Base-by-base conservation (phyloP, 2,329 filamentous ascomycete species). In the Arthrocladium fulminans region DNA sequence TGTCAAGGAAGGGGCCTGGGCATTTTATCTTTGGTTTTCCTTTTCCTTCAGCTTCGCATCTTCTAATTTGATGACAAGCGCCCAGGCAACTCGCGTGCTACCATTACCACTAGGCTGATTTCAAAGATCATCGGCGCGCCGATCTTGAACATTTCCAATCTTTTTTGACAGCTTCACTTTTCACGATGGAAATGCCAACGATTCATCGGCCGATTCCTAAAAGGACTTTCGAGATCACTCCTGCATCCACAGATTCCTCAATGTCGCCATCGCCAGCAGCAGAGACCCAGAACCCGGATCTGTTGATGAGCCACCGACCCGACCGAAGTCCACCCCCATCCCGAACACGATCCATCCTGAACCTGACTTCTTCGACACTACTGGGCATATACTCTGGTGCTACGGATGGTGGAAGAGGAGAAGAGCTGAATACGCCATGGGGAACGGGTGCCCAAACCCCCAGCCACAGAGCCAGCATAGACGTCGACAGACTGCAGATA, bases 321-420 rank as follows among this genome's bases (percentile, higher is more conserved):
- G 62, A 62, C 17, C 58, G 58, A 20, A 47, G 22, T 30, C 44
- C 34, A 27, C 68, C 75, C 45, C 72, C 80, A 55, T 83, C 77
- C 61, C 80, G 86, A 50, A 85, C 83, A 20, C 80, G 84, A 55
- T 95, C 88, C 8, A 78, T 88, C 49, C 72, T 88, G 61, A 94
- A 96, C 63, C 75, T 98, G 51, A 95, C 88, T 3, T 83, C 86
- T 8, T 89, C 88, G 2, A 95, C 92, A 0, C 77, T 98, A 3
- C 86, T 84, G 57, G 90, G 92, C 47, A 98, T 98, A 60, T 98
- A 94, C 71, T 82, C 81, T 9, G 81, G 80, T 5, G 78, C 79
- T 1, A 74, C 76, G 25, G 76, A 77, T 50, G 71, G 76, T 38
- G 67, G 54, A 67, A 75, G 56, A 65, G 72, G 60, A 51, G 79